Evolutionary conservation across 176 grass and related monocot genomes (phyloP), one percentile per base, ranked within the genome.

Genomic region (Pontederia crassipes): DNA sequence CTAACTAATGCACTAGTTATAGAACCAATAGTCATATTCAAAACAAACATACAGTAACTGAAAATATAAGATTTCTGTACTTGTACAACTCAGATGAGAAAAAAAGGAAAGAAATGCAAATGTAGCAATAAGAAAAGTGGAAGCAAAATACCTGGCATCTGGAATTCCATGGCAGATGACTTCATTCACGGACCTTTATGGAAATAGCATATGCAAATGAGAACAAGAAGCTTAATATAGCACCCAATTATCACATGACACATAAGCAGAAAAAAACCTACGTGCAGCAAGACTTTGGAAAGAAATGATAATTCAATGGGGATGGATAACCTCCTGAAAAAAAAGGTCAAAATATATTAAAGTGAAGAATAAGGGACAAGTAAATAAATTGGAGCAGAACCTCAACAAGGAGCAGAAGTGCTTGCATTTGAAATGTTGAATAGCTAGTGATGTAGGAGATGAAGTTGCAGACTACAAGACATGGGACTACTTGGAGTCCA

Each of bases 281-380:
- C 88, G 93, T 98, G 87, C 87, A 98, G 70, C 93, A 98, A 74
- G 93, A 98, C 69, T 98, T 98, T 4, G 88, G 93, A 71, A 92
- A 98, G 74, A 98, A 98, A 79, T 92, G 79, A 61, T 98, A 98
- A 68, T 98, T 92, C 69, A 98, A 75, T 62, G 88, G 82, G 29
- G 93, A 98, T n/a, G 93, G 93, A 45, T 98, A 98, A 80, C 78
- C 93, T 76, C 93, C 88, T 98, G 81, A 65, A 54, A 72, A 85
- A 46, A 40, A 54, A 45, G n/a, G 29, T n/a, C n/a, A 76, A 75
- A 61, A 64, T 12, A 78, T 51, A 66, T 64, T 57, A 45, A 57
- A 49, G 70, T 50, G 45, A 46, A 66, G 46, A 27, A 63, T 20
- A 72, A 59, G 57, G 45, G 32, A 63, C 16, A 72, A 65, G 59